phyloP scores from a whole-genome alignment of 1,284 basidiomycete species.

The Fomitopsis palustris region DNA sequence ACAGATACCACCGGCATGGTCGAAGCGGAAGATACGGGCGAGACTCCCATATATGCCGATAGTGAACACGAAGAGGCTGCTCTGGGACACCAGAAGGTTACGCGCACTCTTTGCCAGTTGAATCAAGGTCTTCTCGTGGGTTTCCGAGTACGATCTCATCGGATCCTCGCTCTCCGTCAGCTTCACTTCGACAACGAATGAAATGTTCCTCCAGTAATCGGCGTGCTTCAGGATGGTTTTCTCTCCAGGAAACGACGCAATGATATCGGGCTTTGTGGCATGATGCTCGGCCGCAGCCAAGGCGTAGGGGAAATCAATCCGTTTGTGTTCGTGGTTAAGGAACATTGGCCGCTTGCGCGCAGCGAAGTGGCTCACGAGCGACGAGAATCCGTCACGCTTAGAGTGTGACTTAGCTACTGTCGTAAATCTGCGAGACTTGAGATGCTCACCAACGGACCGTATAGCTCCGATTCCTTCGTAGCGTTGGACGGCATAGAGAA shows the following conservation, averaged over 20 bases:
- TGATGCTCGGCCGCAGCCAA: background rate
- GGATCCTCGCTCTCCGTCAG: background rate
- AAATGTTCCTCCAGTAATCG: background rate
- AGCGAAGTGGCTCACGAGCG: background rate
- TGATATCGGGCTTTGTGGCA: background rate
- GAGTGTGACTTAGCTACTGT: too few species aligned
- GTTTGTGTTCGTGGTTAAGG: too few species aligned
- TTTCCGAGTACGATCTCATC: background rate
- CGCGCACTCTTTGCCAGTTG: constrained; percentile 11
- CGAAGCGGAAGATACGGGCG: constrained; percentile 16
- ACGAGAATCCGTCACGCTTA: too few species aligned
- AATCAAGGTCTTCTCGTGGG: background rate
- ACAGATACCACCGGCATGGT: constrained; percentile 10
- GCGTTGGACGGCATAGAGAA: too few species aligned
- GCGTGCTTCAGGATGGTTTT: too few species aligned
- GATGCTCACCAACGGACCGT: too few species aligned
- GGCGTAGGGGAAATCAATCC: too few species aligned
- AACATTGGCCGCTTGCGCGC: too few species aligned
- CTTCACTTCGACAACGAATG: background rate
- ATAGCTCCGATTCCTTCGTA: too few species aligned
- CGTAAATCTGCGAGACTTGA: too few species aligned
- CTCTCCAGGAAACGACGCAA: background rate
- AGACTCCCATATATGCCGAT: constrained; percentile 13
- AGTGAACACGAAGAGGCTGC: constrained; percentile 5
- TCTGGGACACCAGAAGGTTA: constrained; percentile 8